Evolutionary conservation across 129 eudicot species (phyloP).

Genomic region (Tagetes erecta): DNA sequence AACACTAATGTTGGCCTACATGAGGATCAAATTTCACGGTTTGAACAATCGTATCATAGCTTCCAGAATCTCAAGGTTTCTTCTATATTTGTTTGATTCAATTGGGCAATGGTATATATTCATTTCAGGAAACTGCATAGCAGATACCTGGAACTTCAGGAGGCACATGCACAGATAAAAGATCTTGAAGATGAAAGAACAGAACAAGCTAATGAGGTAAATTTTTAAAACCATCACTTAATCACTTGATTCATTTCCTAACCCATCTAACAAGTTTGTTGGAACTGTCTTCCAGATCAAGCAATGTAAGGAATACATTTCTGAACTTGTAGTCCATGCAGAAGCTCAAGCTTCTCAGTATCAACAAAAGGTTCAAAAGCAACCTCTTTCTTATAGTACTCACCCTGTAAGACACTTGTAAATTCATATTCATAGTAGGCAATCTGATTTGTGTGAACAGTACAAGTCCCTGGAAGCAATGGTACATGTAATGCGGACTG

Average conservation of each 20-base stretch:
- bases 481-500: slow-evolving; percentile 52
- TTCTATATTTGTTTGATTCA: not conserved
- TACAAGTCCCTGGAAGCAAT: slow-evolving; percentile 80
- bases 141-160: slow-evolving; percentile 52
- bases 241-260: slow-evolving; percentile 6
- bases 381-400: slow-evolving; percentile 9
- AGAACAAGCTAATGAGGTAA: slow-evolving; percentile 64
- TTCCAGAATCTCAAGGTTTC: slow-evolving; percentile 20
- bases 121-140: slow-evolving; percentile 46
- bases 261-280: slow-evolving; percentile 1
- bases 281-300: slow-evolving; percentile 51
- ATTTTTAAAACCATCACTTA: not conserved
- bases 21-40: slow-evolving; percentile 64
- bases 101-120: slow-evolving; percentile 11
- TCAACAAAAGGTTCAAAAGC: slow-evolving; percentile 67
- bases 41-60: slow-evolving; percentile 6
- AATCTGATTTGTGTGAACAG: slow-evolving; percentile 43
- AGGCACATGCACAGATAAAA: slow-evolving; percentile 49
- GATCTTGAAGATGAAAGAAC: slow-evolving; percentile 64
- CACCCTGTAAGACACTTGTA: not conserved
- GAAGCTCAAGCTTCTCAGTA: slow-evolving; percentile 88
- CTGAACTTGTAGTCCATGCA: slow-evolving; percentile 78
- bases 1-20: slow-evolving; percentile 27
- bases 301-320: slow-evolving; percentile 59
- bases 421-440: slow-evolving; percentile 8